A percentile compares a stretch with the other conserved stretches of the same genome.
These are phyloP conservation scores for Friedmanniomyces endolithicus DNA, from an alignment of 495 filamentous ascomycete genomes.

Conservation along the genomic window DNA sequence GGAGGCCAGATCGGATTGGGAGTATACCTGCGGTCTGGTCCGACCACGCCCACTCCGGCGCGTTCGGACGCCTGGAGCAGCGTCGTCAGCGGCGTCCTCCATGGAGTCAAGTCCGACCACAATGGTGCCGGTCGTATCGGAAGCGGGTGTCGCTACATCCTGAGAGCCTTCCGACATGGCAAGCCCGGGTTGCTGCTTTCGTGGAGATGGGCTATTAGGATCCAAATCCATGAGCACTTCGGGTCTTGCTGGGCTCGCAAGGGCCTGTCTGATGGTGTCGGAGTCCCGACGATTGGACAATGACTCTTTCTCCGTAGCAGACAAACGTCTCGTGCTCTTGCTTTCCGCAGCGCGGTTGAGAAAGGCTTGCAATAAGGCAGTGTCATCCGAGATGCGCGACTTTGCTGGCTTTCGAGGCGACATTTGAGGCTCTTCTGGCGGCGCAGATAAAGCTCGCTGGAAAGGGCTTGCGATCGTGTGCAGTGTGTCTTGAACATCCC, in stretches of 20 bases:
- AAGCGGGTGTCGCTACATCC: too few species aligned
- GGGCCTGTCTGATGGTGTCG: constrained; percentile 27
- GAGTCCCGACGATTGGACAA: constrained; percentile 31
- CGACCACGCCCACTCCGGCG: constrained; percentile 1
- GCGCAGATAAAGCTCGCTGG: constrained; percentile 13
- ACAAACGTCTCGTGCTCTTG: constrained; percentile 34
- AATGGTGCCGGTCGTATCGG: neutral
- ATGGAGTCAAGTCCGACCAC: neutral
- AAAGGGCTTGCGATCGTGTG: neutral
- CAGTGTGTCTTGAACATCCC: neutral
- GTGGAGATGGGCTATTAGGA: constrained; percentile 42
- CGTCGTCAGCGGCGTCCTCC: neutral
- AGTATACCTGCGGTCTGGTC: constrained; percentile 6
- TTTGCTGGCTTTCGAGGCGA: constrained; percentile 5
- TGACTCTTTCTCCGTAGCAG: constrained; percentile 24
- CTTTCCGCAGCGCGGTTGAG: constrained; percentile 47
- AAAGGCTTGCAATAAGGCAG: constrained; percentile 48
- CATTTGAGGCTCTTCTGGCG: constrained; percentile 13
- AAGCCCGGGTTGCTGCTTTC: constrained; percentile 24
- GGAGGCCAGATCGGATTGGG: neutral
- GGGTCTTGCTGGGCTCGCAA: constrained; percentile 28
- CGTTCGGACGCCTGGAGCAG: neutral
- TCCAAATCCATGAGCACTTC: constrained; percentile 41
- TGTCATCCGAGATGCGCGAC: constrained; percentile 38
- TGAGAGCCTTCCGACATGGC: neutral